Base-by-base conservation (phyloP, 108 stramenopile genomes). In the Skeletonema tropicum region DNA sequence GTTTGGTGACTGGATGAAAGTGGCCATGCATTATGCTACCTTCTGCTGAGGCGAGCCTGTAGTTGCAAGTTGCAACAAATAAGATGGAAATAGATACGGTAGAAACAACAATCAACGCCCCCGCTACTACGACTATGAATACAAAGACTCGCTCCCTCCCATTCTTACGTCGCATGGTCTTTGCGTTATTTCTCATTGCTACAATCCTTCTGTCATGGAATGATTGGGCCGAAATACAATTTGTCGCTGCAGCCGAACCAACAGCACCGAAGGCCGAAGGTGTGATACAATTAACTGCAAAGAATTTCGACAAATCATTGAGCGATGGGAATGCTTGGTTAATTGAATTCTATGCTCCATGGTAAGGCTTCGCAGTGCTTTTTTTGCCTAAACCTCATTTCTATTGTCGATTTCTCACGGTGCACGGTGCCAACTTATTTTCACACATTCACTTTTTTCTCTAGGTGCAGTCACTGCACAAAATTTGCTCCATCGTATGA, bases 301-400 rank as follows among this genome's bases (percentile, higher is more conserved):
- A 71, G 23, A 84, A 86, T 57, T 90, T 94, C 60, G 88, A 82
- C 49, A 52, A 71, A 15, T 55, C 49, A 17, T 78, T 89, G 66
- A 59, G 87, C 3, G 89, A 94, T 83, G 89, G 88, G 19, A 87
- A 85, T 45, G 83, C 84, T 6, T 94, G 93, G 93, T 42, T 94
- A 49, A 83, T 95, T 42, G 94, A 95, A 75, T 92, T 95, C 57
- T 92, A 90, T 65, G 88, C 92, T 9, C 89, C 90, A 4, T 87
- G 86, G 90, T 89, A 66, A 35, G 71, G 88, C 9, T 5, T 35
- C 6, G 64, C 3, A 59, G 17, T 35, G 17, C 13, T 29, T 6
- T 39, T 25, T 57, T 66, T 42, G 38, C 66, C 36, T 58, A 36
- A 5, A 2, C 61, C 1, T 62, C 58, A 67, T 73, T 57, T 23